Conservation (phyloP, 2,329 filamentous ascomycete species). For the Venturia aucupariae region DNA sequence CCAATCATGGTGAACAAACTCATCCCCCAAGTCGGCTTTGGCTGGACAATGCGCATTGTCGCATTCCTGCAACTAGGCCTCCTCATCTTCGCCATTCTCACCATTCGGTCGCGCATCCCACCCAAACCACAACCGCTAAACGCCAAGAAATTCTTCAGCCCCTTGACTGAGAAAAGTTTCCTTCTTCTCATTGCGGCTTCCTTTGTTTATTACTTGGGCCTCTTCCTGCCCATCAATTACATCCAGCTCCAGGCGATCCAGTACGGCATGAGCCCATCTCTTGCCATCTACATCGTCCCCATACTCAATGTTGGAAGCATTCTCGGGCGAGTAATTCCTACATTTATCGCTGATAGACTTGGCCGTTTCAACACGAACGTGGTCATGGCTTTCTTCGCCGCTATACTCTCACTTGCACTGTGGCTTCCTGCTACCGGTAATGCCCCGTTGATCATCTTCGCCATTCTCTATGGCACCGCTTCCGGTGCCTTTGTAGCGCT, state of each 20-base stretch:
- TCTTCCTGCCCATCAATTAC: conserved; percentile 66
- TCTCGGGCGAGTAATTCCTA: conserved; percentile 70
- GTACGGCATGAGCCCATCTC: conserved; percentile 23
- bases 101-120: conserved; percentile 26
- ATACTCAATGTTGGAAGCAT: conserved; percentile 67
- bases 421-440: conserved; percentile 65
- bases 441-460: conserved; percentile 53
- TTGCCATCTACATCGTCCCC: conserved; percentile 70
- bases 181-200: conserved; percentile 34
- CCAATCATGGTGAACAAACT: conserved; percentile 38
- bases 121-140: conserved; percentile 18
- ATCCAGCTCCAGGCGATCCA: conserved; percentile 55
- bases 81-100: conserved; percentile 30
- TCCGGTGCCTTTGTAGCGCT: conserved; percentile 73
- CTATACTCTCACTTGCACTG: conserved; percentile 50
- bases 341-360: conserved; percentile 67
- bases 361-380: conserved; percentile 82
- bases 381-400: conserved; percentile 33
- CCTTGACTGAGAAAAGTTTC: conserved; percentile 27
- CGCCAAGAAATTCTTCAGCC: neutral
- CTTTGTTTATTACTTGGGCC: conserved; percentile 41
- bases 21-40: conserved; percentile 36
- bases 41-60: conserved; percentile 39
- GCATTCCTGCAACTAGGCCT: conserved; percentile 38
- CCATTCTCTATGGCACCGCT: conserved; percentile 68